phyloP scores from a whole-genome alignment of 2,329 filamentous ascomycete species.

The Neonectria coccinea region DNA sequence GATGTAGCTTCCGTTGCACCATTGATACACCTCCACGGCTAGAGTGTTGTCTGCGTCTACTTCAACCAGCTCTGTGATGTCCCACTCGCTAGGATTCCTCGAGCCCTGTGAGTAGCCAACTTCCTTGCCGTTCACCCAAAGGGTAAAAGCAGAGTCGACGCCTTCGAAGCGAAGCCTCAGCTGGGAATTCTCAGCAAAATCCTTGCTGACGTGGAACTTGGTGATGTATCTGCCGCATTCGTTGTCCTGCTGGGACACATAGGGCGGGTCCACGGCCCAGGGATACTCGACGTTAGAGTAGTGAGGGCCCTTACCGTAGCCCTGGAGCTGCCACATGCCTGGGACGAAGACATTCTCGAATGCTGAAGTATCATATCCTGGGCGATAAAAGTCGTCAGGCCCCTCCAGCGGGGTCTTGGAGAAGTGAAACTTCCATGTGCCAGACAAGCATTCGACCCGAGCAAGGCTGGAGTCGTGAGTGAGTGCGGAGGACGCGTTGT shows the following conservation, averaged over 20 bases:
- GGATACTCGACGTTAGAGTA: slow-evolving; percentile 78
- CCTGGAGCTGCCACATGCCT: slow-evolving; percentile 78
- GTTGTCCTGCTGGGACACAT: slow-evolving; percentile 70
- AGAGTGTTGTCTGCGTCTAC: slow-evolving; percentile 64
- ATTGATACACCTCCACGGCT: slow-evolving; percentile 77
- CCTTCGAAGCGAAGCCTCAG: slow-evolving; percentile 79
- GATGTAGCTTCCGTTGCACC: slow-evolving; percentile 77
- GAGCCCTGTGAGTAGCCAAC: slow-evolving; percentile 80
- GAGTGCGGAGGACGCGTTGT: slow-evolving; percentile 61
- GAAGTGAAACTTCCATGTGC: slow-evolving; percentile 57
- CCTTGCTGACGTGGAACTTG: slow-evolving; percentile 63
- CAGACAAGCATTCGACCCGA: slow-evolving; percentile 60
- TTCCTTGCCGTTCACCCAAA: slow-evolving; percentile 75
- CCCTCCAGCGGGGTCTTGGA: slow-evolving; percentile 60
- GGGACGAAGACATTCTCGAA: slow-evolving; percentile 67
- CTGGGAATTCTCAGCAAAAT: slow-evolving; percentile 61
- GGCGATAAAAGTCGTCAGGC: slow-evolving; percentile 52
- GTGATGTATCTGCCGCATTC: slow-evolving; percentile 73
- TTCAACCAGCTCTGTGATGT: slow-evolving; percentile 68
- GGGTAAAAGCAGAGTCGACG: slow-evolving; percentile 77
- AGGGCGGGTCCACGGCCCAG: slow-evolving; percentile 74
- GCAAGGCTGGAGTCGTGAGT: slow-evolving; percentile 53
- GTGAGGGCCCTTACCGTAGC: slow-evolving; percentile 70
- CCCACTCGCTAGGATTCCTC: slow-evolving; percentile 79
- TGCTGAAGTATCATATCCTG: neutral